Evolutionary conservation across 192 early-diverging fungal species (phyloP), one percentile per base, ranked within the genome.

Genomic region (Chytriomyces sp.): DNA sequence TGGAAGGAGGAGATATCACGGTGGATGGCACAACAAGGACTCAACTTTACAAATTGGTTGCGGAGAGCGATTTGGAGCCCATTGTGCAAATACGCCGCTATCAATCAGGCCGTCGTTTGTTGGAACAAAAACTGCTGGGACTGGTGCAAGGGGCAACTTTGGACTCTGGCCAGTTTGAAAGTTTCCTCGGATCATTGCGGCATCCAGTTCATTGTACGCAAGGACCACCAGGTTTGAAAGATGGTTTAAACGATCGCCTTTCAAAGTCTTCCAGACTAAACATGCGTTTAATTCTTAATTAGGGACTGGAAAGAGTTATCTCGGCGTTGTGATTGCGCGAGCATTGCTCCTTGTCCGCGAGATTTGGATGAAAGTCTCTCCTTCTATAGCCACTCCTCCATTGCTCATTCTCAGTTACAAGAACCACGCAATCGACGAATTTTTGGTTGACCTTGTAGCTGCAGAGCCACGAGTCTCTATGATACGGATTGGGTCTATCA

Each of bases 401-500:
- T 40, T 79, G 8, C 56, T 79, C 31, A 57, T 79, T 41, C 71
- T 79, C 5, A 80, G 77, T 2, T 79, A 79, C 69, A 79, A 79
- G 55, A 79, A 79, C 49, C 78, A 79, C 71, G 78, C 78, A 6
- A 79, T 79, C 68, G 78, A 79, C 71, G 78, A 79, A 41, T 79
- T 79, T 41, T 39, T 79, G 38, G 44, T 36, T 39, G 78, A 79
- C 44, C 70, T 79, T 33, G 61, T 74, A 19, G 39, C 53, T 22
- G 70, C 55, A 25, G 78, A 76, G 60, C 49, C 76, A 14, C 14
- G 30, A 4, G 10, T 80, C 26, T 66, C 66, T 10, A 36, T 78
- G 17, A 75, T 73, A 56, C 59, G 75, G 8, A 72, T 79, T 52
- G 75, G 78, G 10, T 37, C 52, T 12, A 52, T 61, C 61, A 77